phyloP scores from a whole-genome alignment of 306 rosid genomes.

The Lablab purpureus region DNA sequence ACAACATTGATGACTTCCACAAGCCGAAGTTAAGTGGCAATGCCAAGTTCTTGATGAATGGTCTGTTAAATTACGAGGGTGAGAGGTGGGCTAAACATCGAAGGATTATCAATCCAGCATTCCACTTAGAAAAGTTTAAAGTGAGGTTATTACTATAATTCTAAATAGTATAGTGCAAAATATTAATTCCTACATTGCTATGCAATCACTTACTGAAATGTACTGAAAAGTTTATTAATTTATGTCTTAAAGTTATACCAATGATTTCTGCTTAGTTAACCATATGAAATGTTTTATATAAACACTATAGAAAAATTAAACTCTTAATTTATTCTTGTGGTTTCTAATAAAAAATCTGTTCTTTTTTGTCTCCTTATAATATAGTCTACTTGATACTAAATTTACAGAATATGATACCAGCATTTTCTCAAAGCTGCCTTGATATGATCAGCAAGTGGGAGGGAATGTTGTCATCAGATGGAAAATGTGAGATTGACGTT shows the following conservation, averaged over 20 bases:
- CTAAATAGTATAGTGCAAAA: no score
- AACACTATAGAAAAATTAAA: no score
- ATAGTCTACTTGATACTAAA: neutral
- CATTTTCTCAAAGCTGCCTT: constrained; percentile 37
- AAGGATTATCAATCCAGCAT: constrained; percentile 57
- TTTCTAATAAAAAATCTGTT: neutral
- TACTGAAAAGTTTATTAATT: no score
- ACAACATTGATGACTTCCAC: constrained; percentile 37
- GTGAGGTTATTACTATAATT: constrained; percentile 31
- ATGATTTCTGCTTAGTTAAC: no score
- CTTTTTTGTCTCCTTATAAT: no score
- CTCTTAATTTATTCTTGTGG: neutral
- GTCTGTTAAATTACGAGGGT: neutral
- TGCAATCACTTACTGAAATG: no score
- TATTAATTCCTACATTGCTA: no score
- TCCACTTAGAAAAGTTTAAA: constrained; percentile 55
- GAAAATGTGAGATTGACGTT: constrained; percentile 48
- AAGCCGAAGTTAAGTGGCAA: neutral
- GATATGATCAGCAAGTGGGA: constrained; percentile 53
- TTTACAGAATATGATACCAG: constrained; percentile 44
- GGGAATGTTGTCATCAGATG: constrained; percentile 39
- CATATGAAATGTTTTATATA: no score
- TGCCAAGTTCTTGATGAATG: neutral
- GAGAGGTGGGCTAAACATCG: constrained; percentile 63
- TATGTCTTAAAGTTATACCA: no score